Conservation (phyloP, 2,329 filamentous ascomycete genomes). For the Talaromyces rugulosus region DNA sequence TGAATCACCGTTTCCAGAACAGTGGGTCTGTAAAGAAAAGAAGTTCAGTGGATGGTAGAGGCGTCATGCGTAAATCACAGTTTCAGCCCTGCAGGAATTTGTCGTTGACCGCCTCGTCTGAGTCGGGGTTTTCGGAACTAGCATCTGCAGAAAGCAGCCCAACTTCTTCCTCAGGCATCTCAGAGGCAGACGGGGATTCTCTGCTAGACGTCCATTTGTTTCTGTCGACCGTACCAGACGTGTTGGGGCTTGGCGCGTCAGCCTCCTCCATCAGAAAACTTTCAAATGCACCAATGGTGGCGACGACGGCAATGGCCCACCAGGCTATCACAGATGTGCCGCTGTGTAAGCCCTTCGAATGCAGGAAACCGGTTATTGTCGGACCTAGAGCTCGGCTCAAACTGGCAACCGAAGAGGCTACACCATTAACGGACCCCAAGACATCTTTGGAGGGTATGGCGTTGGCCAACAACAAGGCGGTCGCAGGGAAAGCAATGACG, state of each 20-base stretch:
- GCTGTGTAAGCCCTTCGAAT: conserved; percentile 70
- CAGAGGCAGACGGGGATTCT: background rate
- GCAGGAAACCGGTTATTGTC: conserved; percentile 79
- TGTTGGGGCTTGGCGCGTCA: conserved; percentile 30
- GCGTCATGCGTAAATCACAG: background rate
- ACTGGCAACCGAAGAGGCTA: conserved; percentile 86
- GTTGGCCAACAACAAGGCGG: conserved; percentile 84
- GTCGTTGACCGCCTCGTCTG: background rate
- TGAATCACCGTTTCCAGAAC: background rate
- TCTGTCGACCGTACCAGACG: conserved; percentile 17
- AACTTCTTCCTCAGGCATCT: conserved; percentile 6
- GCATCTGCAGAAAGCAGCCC: conserved; percentile 4
- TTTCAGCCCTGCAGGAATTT: conserved; percentile 2
- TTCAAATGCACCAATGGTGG: conserved; percentile 68
- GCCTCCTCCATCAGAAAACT: conserved; percentile 72
- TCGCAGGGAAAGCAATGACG: conserved; percentile 85
- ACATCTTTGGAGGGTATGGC: conserved; percentile 78
- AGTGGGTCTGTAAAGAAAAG: background rate
- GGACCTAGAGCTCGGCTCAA: conserved; percentile 84
- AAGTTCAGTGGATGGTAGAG: background rate
- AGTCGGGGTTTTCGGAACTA: conserved; percentile 3
- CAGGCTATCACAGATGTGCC: conserved; percentile 87
- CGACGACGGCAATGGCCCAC: conserved; percentile 83
- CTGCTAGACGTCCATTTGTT: conserved; percentile 25
- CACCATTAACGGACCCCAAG: conserved; percentile 87